Percentiles rank a stretch among this genome's conserved stretches.
Conservation (phyloP, 345 rosid genomes). For the Cochlearia excelsa region DNA sequence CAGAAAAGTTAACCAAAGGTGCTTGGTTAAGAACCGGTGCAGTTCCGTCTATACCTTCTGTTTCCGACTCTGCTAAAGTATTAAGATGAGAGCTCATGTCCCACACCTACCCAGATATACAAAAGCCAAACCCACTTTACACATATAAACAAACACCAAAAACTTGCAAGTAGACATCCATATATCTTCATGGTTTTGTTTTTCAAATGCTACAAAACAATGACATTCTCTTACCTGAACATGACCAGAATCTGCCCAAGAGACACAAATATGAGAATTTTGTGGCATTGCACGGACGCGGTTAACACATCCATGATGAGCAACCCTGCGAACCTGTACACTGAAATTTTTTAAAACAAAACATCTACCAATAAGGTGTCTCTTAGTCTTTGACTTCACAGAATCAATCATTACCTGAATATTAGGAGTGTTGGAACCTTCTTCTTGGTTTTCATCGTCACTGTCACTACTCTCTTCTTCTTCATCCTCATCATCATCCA, state of each 20-base stretch:
- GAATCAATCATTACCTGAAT: slow-evolving; percentile 56
- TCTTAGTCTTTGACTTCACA: background rate
- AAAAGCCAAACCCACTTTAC: slow-evolving; percentile 6
- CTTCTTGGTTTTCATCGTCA: slow-evolving; percentile 62
- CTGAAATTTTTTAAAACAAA: slow-evolving; percentile 14
- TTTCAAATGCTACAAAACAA: too few relatives aligned
- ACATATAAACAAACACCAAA: background rate
- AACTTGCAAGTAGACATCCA: background rate
- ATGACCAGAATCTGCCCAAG: slow-evolving; percentile 90
- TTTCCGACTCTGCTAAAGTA: slow-evolving; percentile 68
- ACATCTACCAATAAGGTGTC: slow-evolving; percentile 4
- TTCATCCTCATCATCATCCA: slow-evolving; percentile 45
- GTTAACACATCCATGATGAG: slow-evolving; percentile 85
- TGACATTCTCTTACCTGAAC: slow-evolving; percentile 59
- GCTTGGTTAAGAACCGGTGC: slow-evolving; percentile 70
- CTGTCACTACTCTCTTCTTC: slow-evolving; percentile 64
- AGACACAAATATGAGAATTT: slow-evolving; percentile 82
- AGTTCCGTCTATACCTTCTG: slow-evolving; percentile 51
- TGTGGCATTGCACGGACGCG: slow-evolving; percentile 91
- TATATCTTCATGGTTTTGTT: too few relatives aligned
- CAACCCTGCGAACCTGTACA: slow-evolving; percentile 65
- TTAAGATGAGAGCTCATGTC: slow-evolving; percentile 76
- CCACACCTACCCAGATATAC: slow-evolving; percentile 63
- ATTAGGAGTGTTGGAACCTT: slow-evolving; percentile 54
- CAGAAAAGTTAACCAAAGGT: slow-evolving; percentile 66